Percentiles rank a stretch among this genome's conserved stretches.
These are phyloP conservation scores for Zygosaccharomyces sapae DNA, from an alignment of 1,139 yeast genomes.

Conservation along the genomic window DNA sequence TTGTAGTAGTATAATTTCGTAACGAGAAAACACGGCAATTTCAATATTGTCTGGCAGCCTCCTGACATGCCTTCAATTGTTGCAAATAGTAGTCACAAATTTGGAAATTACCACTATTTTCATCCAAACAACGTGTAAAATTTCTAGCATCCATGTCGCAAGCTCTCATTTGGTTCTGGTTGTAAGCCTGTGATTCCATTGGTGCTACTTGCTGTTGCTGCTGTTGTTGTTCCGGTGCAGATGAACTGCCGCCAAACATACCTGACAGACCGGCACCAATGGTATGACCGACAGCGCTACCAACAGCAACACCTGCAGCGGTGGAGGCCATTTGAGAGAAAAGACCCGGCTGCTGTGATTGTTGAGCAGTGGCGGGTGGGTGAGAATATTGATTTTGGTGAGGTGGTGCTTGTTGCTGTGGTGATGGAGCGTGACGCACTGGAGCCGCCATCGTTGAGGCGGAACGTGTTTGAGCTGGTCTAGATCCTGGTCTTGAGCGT, in stretches of 20 bases:
- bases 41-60: slow-evolving; percentile 79
- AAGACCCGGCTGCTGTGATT: slow-evolving; percentile 75
- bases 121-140: slow-evolving; percentile 92
- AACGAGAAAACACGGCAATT: slow-evolving; percentile 2
- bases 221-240: slow-evolving; percentile 42
- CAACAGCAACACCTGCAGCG: slow-evolving; percentile 99
- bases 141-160: slow-evolving; percentile 94
- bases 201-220: slow-evolving; percentile 24
- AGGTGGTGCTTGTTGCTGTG: slow-evolving; percentile 33
- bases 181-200: slow-evolving; percentile 31
- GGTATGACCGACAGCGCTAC: slow-evolving; percentile 95
- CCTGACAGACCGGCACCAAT: slow-evolving; percentile 90
- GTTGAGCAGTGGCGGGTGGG: slow-evolving; percentile 43
- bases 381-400: slow-evolving; percentile 31
- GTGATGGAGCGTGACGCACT: slow-evolving; percentile 40
- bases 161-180: slow-evolving; percentile 51
- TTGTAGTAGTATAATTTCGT: no score
- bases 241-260: slow-evolving; percentile 71
- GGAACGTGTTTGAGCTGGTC: slow-evolving; percentile 58
- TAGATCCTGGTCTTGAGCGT: slow-evolving; percentile 50
- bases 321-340: slow-evolving; percentile 98
- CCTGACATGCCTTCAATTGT: slow-evolving; percentile 96
- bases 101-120: slow-evolving; percentile 92
- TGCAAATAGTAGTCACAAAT: slow-evolving; percentile 93
- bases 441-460: slow-evolving; percentile 68